Percentiles rank a stretch among this genome's conserved stretches.
phyloP scores from a whole-genome alignment of 257 asterid genomes.

The Solanum ossicruentum region DNA sequence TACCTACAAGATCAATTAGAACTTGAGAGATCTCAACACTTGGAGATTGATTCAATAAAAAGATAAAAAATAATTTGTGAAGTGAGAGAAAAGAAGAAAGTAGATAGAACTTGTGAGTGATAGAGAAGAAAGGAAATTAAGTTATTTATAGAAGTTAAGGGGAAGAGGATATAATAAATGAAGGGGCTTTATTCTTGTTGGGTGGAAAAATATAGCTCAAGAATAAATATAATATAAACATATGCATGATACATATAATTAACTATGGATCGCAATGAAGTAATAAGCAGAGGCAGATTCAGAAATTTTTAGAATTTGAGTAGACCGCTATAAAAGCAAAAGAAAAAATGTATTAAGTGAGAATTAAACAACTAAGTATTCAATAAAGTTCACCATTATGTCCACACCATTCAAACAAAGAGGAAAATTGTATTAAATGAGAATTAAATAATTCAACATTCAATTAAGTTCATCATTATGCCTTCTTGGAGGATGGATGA shows the following conservation, averaged over 20 bases:
- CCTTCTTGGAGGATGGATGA: neutral
- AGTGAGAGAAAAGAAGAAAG: neutral
- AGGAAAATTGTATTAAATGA: no score
- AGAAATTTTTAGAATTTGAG: neutral
- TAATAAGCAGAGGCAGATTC: neutral
- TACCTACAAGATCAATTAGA: neutral
- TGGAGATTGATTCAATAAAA: neutral
- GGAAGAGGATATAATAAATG: constrained; percentile 29
- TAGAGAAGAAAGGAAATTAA: constrained; percentile 12
- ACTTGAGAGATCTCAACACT: neutral
- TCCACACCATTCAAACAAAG: neutral
- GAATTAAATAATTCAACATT: neutral
- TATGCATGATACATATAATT: neutral
- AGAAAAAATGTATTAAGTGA: no score
- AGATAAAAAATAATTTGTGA: neutral
- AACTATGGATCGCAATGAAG: neutral
- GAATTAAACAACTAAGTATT: neutral
- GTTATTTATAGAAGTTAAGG: constrained; percentile 25
- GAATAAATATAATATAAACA: neutral
- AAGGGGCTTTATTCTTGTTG: constrained; percentile 10
- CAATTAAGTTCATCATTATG: neutral
- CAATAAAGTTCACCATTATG: neutral
- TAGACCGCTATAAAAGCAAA: neutral
- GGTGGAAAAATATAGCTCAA: neutral
- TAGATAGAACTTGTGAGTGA: constrained; percentile 12